Evolutionary conservation across 371 early-diverging fungal genomes (phyloP), one percentile per base, ranked within the genome.

Genomic region (Parasitella parasitica): DNA sequence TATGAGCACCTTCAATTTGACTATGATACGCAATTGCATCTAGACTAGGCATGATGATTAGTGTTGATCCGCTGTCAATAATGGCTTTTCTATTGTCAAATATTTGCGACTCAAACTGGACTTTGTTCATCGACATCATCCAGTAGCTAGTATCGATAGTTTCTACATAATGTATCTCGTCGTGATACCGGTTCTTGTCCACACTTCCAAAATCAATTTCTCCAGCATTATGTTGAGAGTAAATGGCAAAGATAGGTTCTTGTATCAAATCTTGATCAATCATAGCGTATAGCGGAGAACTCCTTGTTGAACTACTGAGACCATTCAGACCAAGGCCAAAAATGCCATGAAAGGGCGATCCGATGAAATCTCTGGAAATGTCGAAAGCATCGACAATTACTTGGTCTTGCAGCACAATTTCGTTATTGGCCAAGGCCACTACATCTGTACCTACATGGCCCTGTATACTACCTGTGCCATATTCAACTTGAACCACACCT

Each of bases 141-240:
- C 94, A 94, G 77, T 90, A 94, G 0, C 86, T 89, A 46, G 81
- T 82, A 64, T 90, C 86, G 28, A 86, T 77, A 20, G 88, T 84
- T 4, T 86, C 82, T 11, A 84, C 81, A 82, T 87, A 94, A 54
- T 77, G 51, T 3, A 91, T 37, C 0, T 86, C 80, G 20, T 86
- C 83, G 27, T 64, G 67, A 71, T 82, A 83, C 20, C 78, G 78
- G 24, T 64, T 61, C 36, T 61, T 53, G 61, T 91, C 88, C 49
- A 86, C 81, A 6, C 86, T 89, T 8, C 92, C 91, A 61, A 91
- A 75, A 32, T 86, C 81, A 38, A 91, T 81, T 60, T 88, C 88
- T 2, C 91, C 91, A 15, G 67, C 69, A 2, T 81, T 69, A 3
- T 76, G 69, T 28, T 83, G 81, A 30, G 84, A 82, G 48, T 86